Percentiles rank a stretch among this genome's conserved stretches.
Conservation (phyloP, 2,329 filamentous ascomycete species). For the Apiospora hydei region DNA sequence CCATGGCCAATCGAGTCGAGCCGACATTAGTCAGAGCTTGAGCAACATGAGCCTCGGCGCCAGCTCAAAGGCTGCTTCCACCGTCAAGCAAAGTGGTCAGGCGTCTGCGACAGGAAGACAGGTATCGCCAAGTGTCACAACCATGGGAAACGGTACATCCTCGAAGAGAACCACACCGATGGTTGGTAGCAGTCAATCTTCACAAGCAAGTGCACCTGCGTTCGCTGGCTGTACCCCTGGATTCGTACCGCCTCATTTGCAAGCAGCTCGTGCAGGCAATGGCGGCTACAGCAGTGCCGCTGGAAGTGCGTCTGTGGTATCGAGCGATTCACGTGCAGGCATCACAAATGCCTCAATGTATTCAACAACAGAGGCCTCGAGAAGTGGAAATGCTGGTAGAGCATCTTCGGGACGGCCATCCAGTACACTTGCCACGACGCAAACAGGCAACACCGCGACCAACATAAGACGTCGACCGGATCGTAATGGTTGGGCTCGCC, state of each 20-base stretch:
- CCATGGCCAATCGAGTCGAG: not conserved
- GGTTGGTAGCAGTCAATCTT: not conserved
- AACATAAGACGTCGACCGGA: constrained; percentile 7
- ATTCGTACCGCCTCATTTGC: not conserved
- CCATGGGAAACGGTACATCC: not conserved
- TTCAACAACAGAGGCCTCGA: not conserved
- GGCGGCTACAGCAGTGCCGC: not conserved
- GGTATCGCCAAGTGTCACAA: not conserved
- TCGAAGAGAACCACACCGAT: not conserved
- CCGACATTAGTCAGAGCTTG: not conserved
- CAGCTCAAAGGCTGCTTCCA: not conserved
- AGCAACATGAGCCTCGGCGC: not conserved
- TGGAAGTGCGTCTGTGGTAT: not conserved
- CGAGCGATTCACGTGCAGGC: not conserved
- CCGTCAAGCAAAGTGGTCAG: not conserved
- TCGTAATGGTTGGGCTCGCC: constrained; percentile 12
- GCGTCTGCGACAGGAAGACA: not conserved
- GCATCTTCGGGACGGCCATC: not conserved
- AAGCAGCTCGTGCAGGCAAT: not conserved
- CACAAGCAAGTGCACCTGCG: not conserved
- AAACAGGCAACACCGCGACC: not conserved
- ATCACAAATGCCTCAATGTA: not conserved
- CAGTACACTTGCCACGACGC: not conserved
- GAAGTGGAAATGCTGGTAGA: not conserved
- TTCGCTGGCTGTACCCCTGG: not conserved